A percentile compares a stretch with the other conserved stretches of the same genome.
phyloP scores from a whole-genome alignment of 805 yeast genomes.

The Kuraishia piskuri region DNA sequence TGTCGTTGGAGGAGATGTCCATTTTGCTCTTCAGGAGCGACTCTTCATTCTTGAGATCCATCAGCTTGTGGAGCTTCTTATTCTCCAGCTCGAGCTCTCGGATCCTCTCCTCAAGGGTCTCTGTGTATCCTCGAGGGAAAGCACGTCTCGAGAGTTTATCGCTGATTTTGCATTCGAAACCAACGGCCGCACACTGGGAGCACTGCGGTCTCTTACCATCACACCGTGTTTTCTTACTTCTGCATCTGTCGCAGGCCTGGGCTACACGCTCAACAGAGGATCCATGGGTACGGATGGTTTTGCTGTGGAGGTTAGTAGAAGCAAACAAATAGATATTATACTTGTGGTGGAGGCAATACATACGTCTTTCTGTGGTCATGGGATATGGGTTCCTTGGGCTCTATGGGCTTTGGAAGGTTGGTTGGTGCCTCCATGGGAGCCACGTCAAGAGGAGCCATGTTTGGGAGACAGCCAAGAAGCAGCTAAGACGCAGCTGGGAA shows the following conservation, averaged over 20 bases:
- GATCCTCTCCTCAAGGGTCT: constrained; percentile 80
- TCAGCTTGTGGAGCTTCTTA: constrained; percentile 51
- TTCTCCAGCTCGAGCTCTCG: constrained; percentile 80
- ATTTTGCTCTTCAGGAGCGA: constrained; percentile 31
- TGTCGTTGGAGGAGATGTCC: constrained; percentile 10
- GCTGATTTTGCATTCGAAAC: constrained; percentile 81
- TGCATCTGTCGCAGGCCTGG: constrained; percentile 87
- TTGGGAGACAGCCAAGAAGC: no score
- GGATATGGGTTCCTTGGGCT: not conserved
- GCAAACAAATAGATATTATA: not conserved
- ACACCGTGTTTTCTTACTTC: constrained; percentile 72
- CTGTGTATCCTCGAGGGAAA: constrained; percentile 89
- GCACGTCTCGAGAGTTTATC: constrained; percentile 82
- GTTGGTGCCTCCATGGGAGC: not conserved
- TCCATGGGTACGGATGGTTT: constrained; percentile 64
- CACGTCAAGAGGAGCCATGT: not conserved
- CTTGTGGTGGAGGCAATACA: not conserved
- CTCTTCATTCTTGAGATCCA: constrained; percentile 59
- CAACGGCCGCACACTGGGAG: constrained; percentile 75
- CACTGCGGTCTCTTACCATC: constrained; percentile 73
- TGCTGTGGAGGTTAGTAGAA: constrained; percentile 16
- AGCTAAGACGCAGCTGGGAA: no score
- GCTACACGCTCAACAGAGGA: constrained; percentile 62
- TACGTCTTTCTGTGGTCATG: not conserved
- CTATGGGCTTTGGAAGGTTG: not conserved